A percentile compares a stretch with the other conserved stretches of the same genome.
Conservation (phyloP, 2,329 filamentous ascomycete species). For the Biscogniauxia mediterranea region DNA sequence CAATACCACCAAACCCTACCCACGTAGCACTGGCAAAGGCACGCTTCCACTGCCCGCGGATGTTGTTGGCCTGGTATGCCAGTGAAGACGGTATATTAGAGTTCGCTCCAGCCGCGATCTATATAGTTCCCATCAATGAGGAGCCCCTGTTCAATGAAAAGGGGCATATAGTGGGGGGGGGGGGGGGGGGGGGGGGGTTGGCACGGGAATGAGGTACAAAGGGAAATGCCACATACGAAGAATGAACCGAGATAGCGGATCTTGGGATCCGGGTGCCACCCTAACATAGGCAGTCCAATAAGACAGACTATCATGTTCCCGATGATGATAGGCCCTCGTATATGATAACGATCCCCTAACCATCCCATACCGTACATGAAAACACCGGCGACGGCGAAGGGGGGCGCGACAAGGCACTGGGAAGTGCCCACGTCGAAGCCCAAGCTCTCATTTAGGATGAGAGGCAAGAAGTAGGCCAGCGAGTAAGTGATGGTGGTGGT, state of each 20-base stretch:
- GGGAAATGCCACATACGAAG: conserved; percentile 36
- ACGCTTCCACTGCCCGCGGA: conserved; percentile 85
- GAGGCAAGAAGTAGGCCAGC: conserved; percentile 75
- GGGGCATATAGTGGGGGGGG: background rate
- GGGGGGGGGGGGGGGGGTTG: no score
- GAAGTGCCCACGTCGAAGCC: conserved; percentile 61
- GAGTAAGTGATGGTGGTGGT: conserved; percentile 73
- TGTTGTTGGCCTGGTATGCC: conserved; percentile 84
- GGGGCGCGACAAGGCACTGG: conserved; percentile 71
- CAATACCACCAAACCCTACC: conserved; percentile 73
- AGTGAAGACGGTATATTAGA: conserved; percentile 73
- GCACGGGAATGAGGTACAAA: no score
- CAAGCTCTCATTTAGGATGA: conserved; percentile 65
- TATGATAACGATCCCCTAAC: conserved; percentile 63
- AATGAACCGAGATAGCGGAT: conserved; percentile 75
- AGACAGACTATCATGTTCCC: conserved; percentile 65
- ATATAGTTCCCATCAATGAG: background rate
- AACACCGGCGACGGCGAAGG: conserved; percentile 64
- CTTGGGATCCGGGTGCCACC: conserved; percentile 55
- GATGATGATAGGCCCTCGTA: conserved; percentile 65
- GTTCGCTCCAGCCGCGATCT: conserved; percentile 70
- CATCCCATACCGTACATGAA: conserved; percentile 60
- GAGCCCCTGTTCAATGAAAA: background rate
- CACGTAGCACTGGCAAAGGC: conserved; percentile 75
- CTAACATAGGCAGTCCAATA: conserved; percentile 71